Evolutionary conservation across 805 yeast genomes (phyloP).

Genomic region (Sugiyamaella smithiae): DNA sequence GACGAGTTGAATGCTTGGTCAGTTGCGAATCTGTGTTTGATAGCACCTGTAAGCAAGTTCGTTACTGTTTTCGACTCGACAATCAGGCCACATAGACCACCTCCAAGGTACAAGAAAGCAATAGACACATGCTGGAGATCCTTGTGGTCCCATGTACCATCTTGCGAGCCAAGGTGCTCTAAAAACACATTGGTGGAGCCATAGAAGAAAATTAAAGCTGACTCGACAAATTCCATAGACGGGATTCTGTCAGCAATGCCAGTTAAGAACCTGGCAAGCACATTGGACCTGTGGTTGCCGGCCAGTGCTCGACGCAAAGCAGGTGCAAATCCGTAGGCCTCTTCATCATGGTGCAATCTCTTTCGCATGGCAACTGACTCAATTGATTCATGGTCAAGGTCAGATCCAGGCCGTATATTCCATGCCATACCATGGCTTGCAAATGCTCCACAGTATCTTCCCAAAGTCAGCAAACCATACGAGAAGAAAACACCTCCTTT

Average conservation of each 20-base stretch:
- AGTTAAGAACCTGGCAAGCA: conserved; percentile 1
- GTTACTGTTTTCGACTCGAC: conserved; percentile 53
- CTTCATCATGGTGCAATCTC: neutral
- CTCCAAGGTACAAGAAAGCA: conserved; percentile 88
- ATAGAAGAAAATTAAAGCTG: conserved; percentile 75
- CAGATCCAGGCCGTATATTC: conserved; percentile 49
- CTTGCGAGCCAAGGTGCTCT: conserved; percentile 79
- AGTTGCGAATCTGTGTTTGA: conserved; percentile 14
- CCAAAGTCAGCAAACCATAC: conserved; percentile 75
- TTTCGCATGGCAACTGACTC: conserved; percentile 3
- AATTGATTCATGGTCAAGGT: conserved; percentile 4
- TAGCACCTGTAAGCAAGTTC: conserved; percentile 23
- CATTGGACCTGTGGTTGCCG: neutral
- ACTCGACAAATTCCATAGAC: conserved; percentile 82
- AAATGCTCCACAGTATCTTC: conserved; percentile 84
- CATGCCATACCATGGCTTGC: conserved; percentile 82
- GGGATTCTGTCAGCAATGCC: conserved; percentile 18
- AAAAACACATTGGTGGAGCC: conserved; percentile 87
- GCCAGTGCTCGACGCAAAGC: neutral
- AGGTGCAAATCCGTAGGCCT: neutral
- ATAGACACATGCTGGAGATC: conserved; percentile 88
- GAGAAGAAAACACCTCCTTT: conserved; percentile 87
- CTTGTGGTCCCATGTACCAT: conserved; percentile 84
- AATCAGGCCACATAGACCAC: conserved; percentile 87
- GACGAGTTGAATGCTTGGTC: neutral